phyloP scores from a whole-genome alignment of 768 basidiomycete species.

The Amanita inopinata region DNA sequence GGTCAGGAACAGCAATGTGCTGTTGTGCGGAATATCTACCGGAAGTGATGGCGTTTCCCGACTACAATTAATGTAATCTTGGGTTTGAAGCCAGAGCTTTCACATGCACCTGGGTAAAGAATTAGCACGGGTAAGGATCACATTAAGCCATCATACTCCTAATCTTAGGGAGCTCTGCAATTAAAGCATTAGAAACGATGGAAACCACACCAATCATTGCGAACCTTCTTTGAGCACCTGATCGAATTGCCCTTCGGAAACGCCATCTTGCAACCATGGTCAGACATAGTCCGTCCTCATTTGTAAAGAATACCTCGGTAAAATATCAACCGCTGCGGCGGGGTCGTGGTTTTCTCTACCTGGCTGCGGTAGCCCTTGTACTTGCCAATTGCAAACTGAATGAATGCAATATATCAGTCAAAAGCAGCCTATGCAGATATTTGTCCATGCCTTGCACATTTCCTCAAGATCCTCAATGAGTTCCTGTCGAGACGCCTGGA shows the following conservation, averaged over 20 bases:
- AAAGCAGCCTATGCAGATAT: background rate
- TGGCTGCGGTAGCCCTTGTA: slow-evolving; percentile 43
- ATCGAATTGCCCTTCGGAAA: slow-evolving; percentile 40
- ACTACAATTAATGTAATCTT: slow-evolving; percentile 74
- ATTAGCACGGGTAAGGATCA: background rate
- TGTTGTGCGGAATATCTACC: slow-evolving; percentile 17
- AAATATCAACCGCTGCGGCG: slow-evolving; percentile 58
- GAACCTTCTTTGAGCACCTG: slow-evolving; percentile 47
- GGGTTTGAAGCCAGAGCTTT: slow-evolving; percentile 43
- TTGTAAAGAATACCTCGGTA: slow-evolving; percentile 45
- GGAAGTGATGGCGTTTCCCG: slow-evolving; percentile 66
- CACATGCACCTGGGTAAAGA: slow-evolving; percentile 47
- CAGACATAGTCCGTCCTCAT: slow-evolving; percentile 11
- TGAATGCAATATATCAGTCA: background rate
- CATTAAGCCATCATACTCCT: slow-evolving; percentile 30
- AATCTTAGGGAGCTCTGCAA: slow-evolving; percentile 47
- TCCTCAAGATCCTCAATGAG: slow-evolving; percentile 57
- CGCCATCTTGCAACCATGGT: slow-evolving; percentile 31
- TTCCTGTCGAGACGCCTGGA: slow-evolving; percentile 54
- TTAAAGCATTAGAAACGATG: background rate
- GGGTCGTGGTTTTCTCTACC: slow-evolving; percentile 33
- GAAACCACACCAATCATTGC: slow-evolving; percentile 8
- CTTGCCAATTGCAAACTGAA: slow-evolving; percentile 40
- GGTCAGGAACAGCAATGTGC: slow-evolving; percentile 1
- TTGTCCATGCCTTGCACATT: slow-evolving; percentile 45